phyloP scores from a whole-genome alignment of 2,329 filamentous ascomycete genomes.

The Penicillium hesseltinei region DNA sequence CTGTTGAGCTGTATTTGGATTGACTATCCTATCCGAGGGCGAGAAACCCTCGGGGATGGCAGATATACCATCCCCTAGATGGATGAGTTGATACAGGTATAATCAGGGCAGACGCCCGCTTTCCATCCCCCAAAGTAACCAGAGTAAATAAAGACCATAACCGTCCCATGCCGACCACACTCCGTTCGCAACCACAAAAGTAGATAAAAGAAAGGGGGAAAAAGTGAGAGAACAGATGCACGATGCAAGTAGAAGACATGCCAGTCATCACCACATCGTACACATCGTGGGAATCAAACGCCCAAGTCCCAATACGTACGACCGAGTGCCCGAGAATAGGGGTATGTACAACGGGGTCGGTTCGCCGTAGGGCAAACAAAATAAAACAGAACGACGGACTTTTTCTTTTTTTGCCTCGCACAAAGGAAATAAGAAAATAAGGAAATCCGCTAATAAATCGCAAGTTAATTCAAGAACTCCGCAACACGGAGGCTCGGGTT shows the following conservation, averaged over 20 bases:
- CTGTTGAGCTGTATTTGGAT: slow-evolving; percentile 10
- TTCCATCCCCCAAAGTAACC: slow-evolving; percentile 1
- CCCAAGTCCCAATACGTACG: slow-evolving; percentile 22
- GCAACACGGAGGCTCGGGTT: slow-evolving; percentile 33
- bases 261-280: slow-evolving; percentile 29
- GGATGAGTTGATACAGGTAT: slow-evolving; percentile 14
- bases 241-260: slow-evolving; percentile 21
- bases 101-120: slow-evolving; percentile 8
- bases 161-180: slow-evolving; percentile 34
- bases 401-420: slow-evolving; percentile 32
- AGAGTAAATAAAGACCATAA: slow-evolving; percentile 22
- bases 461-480: slow-evolving; percentile 28
- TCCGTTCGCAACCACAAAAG: slow-evolving; percentile 26
- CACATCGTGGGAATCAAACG: slow-evolving; percentile 17
- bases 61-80: slow-evolving; percentile 9
- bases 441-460: slow-evolving; percentile 11
- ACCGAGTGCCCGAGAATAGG: slow-evolving; percentile 20
- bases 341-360: slow-evolving; percentile 27
- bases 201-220: slow-evolving; percentile 19
- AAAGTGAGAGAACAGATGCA: slow-evolving; percentile 24
- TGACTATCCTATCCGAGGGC: slow-evolving; percentile 9
- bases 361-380: slow-evolving; percentile 25
- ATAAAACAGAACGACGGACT: slow-evolving; percentile 25
- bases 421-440: slow-evolving; percentile 22
- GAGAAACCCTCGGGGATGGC: background rate